A percentile compares a stretch with the other conserved stretches of the same genome.
Evolutionary conservation across 768 basidiomycete species (phyloP).

Genomic region (Nidularia pulvinata): DNA sequence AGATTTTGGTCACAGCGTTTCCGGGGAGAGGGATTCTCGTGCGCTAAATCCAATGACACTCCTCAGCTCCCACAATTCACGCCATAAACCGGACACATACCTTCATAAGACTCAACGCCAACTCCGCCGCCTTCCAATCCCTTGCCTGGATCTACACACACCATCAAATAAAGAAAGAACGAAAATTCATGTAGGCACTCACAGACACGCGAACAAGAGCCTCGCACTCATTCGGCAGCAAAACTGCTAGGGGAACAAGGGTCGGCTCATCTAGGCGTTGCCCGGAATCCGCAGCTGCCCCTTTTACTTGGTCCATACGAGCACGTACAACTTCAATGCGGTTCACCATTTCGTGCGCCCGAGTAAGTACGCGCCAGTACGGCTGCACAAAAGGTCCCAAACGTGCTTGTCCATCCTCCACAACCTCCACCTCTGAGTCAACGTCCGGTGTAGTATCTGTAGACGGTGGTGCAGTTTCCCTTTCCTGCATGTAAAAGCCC

Average conservation of each 20-base stretch:
- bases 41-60: constrained; percentile 25
- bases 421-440: too few species aligned
- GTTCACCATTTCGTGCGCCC: constrained; percentile 28
- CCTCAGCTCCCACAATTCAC: not conserved
- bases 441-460: not conserved
- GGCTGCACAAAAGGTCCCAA: constrained; percentile 5
- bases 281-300: constrained; percentile 10
- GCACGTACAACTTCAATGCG: constrained; percentile 26
- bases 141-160: constrained; percentile 37
- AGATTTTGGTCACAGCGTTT: constrained; percentile 39
- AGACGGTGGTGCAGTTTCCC: too few species aligned
- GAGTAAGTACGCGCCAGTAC: constrained; percentile 30
- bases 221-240: constrained; percentile 53
- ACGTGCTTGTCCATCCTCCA: too few species aligned
- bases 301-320: constrained; percentile 12
- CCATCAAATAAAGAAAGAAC: constrained; percentile 3
- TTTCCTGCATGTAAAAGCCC: constrained; percentile 5
- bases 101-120: constrained; percentile 55
- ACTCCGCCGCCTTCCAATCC: constrained; percentile 50
- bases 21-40: constrained; percentile 39
- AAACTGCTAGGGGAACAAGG: constrained; percentile 37
- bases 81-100: constrained; percentile 15
- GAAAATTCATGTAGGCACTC: constrained; percentile 13
- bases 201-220: constrained; percentile 54
- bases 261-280: constrained; percentile 10